Evolutionary conservation across 257 asterid species (phyloP), one percentile per base, ranked within the genome.

Genomic region (Solanum appendiculatum): DNA sequence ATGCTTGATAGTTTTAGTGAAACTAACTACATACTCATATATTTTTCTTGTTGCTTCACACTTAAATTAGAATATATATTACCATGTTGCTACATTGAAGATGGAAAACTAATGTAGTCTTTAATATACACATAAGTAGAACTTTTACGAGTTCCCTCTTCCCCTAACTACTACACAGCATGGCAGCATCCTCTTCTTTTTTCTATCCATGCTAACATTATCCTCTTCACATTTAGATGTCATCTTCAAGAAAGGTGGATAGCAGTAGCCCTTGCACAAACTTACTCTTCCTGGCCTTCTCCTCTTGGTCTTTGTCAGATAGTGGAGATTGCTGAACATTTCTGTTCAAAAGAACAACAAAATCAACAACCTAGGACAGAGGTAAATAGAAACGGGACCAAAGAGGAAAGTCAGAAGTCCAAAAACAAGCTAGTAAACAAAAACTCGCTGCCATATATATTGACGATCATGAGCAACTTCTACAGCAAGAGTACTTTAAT

Each of bases 281-380:
- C 77, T 90, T 91, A 48, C 98, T 91, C 89, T 89, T 93, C 86
- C 60, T 87, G 58, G 92, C 92, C 91, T 90, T 92, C 94, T 94
- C 99, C 91, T 92, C 94, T 70, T 93, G 90, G 87, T 96, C 98
- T 87, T 94, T 93, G 25, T 90, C 95, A 2, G 99, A 94, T 82
- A 94, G 87, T 3, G 85, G 89, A 56, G 91, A 42, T 74, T 63
- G 89, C 33, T 90, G 83, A 21, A 21, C 87, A 3, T 75, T 87
- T 85, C 97, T 93, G 92, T 7, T 84, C 10, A 80, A 44, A 42
- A 25, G 10, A 63, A 37, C 9, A 29, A n/a, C 27, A 33, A 66
- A 66, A 33, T 68, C 81, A 66, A 72, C 33, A 40, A 85, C 31
- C 18, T 39, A 9, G 4, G 16, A 60, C 78, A 84, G n/a, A 63